These are phyloP conservation scores for Penicillium hordei DNA, from an alignment of 2,329 filamentous ascomycete species.

Conservation along the genomic window DNA sequence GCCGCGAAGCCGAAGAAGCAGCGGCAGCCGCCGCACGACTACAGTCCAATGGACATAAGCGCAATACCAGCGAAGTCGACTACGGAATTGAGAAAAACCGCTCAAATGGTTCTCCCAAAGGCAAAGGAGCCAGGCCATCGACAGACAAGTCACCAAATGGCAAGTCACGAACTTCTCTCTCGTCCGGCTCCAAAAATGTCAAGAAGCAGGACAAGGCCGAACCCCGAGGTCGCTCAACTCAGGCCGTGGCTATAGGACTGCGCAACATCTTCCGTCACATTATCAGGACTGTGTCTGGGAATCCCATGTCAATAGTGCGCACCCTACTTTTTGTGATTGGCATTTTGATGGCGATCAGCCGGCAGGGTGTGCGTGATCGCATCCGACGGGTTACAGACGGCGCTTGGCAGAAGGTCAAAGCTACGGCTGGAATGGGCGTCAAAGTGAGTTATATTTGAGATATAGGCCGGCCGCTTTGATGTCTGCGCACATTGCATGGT, in stretches of 20 bases:
- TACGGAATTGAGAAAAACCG: slow-evolving; percentile 65
- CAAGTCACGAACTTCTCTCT: slow-evolving; percentile 34
- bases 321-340: slow-evolving; percentile 78
- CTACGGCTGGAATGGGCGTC: slow-evolving; percentile 91
- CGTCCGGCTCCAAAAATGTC: slow-evolving; percentile 36
- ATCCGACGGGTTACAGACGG: slow-evolving; percentile 66
- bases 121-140: slow-evolving; percentile 25
- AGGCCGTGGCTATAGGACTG: slow-evolving; percentile 47
- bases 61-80: slow-evolving; percentile 65
- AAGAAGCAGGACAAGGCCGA: slow-evolving; percentile 41
- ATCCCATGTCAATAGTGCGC: slow-evolving; percentile 57
- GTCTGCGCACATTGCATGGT: slow-evolving; percentile 10
- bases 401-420: slow-evolving; percentile 77
- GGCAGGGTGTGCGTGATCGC: slow-evolving; percentile 71
- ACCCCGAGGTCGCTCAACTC: slow-evolving; percentile 40
- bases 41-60: slow-evolving; percentile 44
- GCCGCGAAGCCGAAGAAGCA: slow-evolving; percentile 38
- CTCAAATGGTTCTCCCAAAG: slow-evolving; percentile 36
- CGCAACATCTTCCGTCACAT: slow-evolving; percentile 54
- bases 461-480: slow-evolving; percentile 1
- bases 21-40: slow-evolving; percentile 43
- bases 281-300: slow-evolving; percentile 52
- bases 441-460: slow-evolving; percentile 90
- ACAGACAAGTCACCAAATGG: slow-evolving; percentile 29
- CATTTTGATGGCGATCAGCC: slow-evolving; percentile 72